These are phyloP conservation scores for Talaromyces sp. DNA, from an alignment of 2,329 filamentous ascomycete genomes.

Conservation along the genomic window DNA sequence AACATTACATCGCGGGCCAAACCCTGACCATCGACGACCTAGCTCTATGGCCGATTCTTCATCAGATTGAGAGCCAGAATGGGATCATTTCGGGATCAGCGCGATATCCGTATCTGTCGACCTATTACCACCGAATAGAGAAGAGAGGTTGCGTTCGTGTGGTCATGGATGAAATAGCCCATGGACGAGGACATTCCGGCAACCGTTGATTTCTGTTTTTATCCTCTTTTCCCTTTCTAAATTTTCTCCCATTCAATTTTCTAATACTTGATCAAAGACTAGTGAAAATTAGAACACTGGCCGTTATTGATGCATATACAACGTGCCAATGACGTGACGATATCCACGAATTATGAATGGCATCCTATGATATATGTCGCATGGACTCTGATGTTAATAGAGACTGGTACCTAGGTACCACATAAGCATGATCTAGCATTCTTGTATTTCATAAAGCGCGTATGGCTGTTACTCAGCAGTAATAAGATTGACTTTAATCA, in stretches of 20 bases:
- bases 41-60: conserved; percentile 40
- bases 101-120: conserved; percentile 28
- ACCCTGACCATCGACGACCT: conserved; percentile 40
- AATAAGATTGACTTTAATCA: too few relatives aligned
- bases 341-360: neutral
- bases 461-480: too few relatives aligned
- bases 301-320: neutral
- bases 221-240: neutral
- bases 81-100: conserved; percentile 20
- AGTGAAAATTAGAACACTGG: neutral
- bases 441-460: too few relatives aligned
- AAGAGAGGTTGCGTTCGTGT: conserved; percentile 34
- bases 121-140: conserved; percentile 36
- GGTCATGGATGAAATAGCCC: conserved; percentile 9
- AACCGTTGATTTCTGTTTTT: neutral
- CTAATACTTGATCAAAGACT: neutral
- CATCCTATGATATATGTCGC: neutral
- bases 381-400: neutral
- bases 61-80: conserved; percentile 31
- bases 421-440: too few relatives aligned
- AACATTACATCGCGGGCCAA: conserved; percentile 33
- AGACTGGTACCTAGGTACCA: too few relatives aligned
- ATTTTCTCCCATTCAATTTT: neutral
- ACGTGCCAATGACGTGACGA: conserved; percentile 1
- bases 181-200: neutral